Percentiles rank a stretch among this genome's conserved stretches.
phyloP scores from a whole-genome alignment of 495 filamentous ascomycete genomes.

The Aspergillus ostianus region DNA sequence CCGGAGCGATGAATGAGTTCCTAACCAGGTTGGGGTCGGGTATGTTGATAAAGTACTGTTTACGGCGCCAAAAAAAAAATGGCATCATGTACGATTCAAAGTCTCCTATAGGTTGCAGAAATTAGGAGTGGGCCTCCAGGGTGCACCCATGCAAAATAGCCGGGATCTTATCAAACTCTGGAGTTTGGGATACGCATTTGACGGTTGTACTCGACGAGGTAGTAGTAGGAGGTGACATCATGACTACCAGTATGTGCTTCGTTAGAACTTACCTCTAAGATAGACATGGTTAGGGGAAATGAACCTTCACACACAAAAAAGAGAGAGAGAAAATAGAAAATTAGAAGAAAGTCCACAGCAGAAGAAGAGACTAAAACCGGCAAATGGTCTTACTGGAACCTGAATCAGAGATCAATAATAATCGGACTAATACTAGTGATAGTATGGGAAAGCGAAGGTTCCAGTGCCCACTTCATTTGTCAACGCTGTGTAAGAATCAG shows the following conservation, averaged over 20 bases:
- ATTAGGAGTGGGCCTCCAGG: not conserved
- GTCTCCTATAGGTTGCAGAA: not conserved
- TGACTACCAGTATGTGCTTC: too few relatives aligned
- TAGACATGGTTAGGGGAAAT: too few relatives aligned
- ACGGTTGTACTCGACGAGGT: not conserved
- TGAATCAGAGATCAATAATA: not conserved
- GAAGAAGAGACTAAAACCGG: not conserved
- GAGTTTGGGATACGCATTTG: not conserved
- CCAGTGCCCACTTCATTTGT: not conserved
- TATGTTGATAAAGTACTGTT: not conserved
- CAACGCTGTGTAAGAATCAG: not conserved
- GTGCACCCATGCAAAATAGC: not conserved
- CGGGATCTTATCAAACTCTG: not conserved
- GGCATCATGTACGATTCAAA: not conserved
- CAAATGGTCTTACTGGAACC: not conserved
- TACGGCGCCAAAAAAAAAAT: not conserved
- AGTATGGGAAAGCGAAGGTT: not conserved
- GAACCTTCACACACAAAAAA: too few relatives aligned
- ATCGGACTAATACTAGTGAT: too few relatives aligned
- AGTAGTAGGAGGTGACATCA: not conserved
- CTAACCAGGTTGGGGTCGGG: not conserved
- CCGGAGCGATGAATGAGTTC: not conserved
- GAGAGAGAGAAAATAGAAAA: too few relatives aligned
- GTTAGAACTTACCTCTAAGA: too few relatives aligned
- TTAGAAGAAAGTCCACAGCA: not conserved